These are phyloP conservation scores for Pythium periplocum DNA, from an alignment of 352 stramenopile genomes.

Conservation along the genomic window DNA sequence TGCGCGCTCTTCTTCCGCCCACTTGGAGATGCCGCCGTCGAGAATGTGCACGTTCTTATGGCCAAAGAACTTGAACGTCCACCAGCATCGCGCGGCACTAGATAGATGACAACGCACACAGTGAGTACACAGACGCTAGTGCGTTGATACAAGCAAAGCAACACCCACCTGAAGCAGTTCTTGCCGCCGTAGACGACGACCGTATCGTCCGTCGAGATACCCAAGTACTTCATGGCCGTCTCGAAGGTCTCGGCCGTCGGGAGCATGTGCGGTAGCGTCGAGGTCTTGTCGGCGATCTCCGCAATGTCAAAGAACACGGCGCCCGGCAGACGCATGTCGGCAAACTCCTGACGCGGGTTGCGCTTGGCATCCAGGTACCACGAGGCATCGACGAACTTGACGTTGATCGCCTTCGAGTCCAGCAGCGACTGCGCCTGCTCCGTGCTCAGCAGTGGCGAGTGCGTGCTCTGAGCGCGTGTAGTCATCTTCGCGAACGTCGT, in stretches of 20 bases:
- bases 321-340: conserved; percentile 55
- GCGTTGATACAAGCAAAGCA: neutral
- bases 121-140: no score
- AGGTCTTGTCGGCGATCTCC: conserved; percentile 62
- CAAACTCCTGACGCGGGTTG: conserved; percentile 58
- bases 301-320: conserved; percentile 93
- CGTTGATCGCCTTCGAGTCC: conserved; percentile 18
- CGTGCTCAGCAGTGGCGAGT: conserved; percentile 50
- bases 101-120: neutral
- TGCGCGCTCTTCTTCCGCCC: conserved; percentile 55
- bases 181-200: conserved; percentile 80
- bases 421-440: conserved; percentile 37
- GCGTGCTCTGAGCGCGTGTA: conserved; percentile 5
- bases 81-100: conserved; percentile 79
- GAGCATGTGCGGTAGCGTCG: conserved; percentile 84
- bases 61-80: conserved; percentile 89
- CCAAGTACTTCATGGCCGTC: conserved; percentile 52
- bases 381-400: conserved; percentile 73
- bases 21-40: conserved; percentile 71
- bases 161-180: conserved; percentile 70
- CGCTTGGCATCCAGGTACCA: conserved; percentile 80
- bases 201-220: conserved; percentile 62
- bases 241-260: conserved; percentile 61
- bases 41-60: conserved; percentile 85
- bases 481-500: conserved; percentile 2